Base-by-base conservation (phyloP, 139 green algal genomes). In the Chlamydomonas sphaeroides region DNA sequence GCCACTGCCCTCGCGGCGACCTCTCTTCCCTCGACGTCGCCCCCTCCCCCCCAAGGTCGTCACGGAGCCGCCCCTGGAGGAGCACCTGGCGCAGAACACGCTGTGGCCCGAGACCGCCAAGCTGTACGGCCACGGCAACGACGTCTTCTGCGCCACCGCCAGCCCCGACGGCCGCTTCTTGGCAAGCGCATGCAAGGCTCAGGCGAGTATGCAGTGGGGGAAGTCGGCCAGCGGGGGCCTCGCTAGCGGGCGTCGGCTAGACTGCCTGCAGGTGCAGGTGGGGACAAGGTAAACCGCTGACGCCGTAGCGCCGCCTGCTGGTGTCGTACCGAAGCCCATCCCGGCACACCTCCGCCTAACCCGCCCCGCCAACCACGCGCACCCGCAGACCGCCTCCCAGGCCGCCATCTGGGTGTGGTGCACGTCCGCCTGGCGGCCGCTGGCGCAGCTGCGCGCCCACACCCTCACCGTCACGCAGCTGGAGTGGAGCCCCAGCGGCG, bases 121-220 rank as follows among this genome's bases (percentile, higher is more conserved):
- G 94, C 92, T 99, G 78, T 99, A 99, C 79, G 97, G 97, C 21
- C 97, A 99, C 81, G 97, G 95, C 39, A 97, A 98, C 88, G 93
- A 98, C 38, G 65, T 98, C 28, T 95, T 91, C 84, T 92, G 87
- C 80, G 21, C 95, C 56, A 91, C 93, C 2, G 91, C 91, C 28
- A 88, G 90, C 62, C 90, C 92, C 10, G 75, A 48, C 5, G 95
- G 95, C 5, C 42, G 67, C 25, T 84, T 88, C 36, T 66, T 98
- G 20, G 95, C 92, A n/a, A 95, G 91, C 5, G 93, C 95, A 0
- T 97, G 94, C 85, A 90, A 86, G 51, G 93, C 92, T 8, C 93
- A 82, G 75, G 75, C 73, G 45, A n/a, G n/a, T n/a, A n/a, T n/a
- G n/a, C n/a, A n/a, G n/a, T n/a, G n/a, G n/a, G n/a, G n/a, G n/a